Evolutionary conservation across 495 filamentous ascomycete genomes (phyloP).

Genomic region (Penicillium chermesinum): DNA sequence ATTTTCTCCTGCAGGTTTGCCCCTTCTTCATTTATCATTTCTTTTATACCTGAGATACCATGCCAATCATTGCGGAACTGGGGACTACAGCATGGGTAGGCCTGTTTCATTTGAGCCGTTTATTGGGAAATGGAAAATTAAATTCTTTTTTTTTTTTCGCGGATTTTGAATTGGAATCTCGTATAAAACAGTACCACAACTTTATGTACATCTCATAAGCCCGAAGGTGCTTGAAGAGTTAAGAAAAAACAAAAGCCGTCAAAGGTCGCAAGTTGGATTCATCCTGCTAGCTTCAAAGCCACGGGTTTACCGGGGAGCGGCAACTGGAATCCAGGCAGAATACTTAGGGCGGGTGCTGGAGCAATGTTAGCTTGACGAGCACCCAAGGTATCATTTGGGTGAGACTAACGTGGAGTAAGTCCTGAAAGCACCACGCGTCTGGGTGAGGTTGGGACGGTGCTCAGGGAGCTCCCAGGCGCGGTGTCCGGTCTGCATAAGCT

Average conservation of each 20-base stretch:
- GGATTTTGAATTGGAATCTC: neutral
- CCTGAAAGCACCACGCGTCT: constrained; percentile 73
- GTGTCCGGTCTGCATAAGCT: constrained; percentile 57
- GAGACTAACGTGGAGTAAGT: constrained; percentile 84
- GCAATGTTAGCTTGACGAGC: constrained; percentile 3
- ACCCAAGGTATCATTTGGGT: neutral
- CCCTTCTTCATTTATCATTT: constrained; percentile 9
- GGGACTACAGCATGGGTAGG: constrained; percentile 10
- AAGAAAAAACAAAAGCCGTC: constrained; percentile 13
- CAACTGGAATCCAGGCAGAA: constrained; percentile 42
- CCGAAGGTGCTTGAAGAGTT: constrained; percentile 5
- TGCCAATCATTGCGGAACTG: constrained; percentile 15
- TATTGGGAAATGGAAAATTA: constrained; percentile 13
- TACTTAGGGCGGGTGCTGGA: constrained; percentile 38
- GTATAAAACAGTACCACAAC: constrained; percentile 25
- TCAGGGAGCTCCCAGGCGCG: constrained; percentile 71
- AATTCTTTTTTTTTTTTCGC: neutral
- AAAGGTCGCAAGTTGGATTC: constrained; percentile 14
- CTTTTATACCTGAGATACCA: constrained; percentile 32
- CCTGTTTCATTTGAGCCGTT: constrained; percentile 4
- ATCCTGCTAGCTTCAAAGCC: constrained; percentile 14
- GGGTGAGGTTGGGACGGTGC: constrained; percentile 71
- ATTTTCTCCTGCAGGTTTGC: constrained; percentile 6
- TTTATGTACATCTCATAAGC: constrained; percentile 39
- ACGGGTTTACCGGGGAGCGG: constrained; percentile 39